These are phyloP conservation scores for Nephromyces sp. DNA, from an alignment of 169 alveolate species.

Conservation along the genomic window DNA sequence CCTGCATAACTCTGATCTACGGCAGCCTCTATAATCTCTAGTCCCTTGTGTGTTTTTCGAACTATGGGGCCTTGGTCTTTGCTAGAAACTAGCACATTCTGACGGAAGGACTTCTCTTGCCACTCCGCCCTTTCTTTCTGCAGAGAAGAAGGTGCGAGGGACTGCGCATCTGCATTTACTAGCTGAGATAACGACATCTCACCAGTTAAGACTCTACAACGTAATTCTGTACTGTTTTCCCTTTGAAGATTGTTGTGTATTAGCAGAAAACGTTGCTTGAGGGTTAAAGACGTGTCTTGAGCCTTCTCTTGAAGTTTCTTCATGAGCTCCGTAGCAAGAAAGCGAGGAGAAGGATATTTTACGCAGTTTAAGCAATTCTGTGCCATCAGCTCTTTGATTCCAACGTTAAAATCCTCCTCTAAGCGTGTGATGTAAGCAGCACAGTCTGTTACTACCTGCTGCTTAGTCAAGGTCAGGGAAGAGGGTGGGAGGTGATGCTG, in stretches of 20 bases:
- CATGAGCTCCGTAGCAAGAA: background rate
- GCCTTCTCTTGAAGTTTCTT: no score
- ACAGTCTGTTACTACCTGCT: background rate
- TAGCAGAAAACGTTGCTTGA: constrained; percentile 48
- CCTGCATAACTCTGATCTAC: no score
- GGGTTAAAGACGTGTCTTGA: no score
- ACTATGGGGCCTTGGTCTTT: background rate
- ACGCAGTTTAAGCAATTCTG: background rate
- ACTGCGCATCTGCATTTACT: constrained; percentile 42
- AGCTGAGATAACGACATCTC: constrained; percentile 34
- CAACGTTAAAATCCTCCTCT: background rate
- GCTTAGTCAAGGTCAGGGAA: background rate
- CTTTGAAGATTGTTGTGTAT: constrained; percentile 41
- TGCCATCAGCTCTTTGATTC: background rate
- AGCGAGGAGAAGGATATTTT: background rate
- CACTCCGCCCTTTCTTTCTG: constrained; percentile 29
- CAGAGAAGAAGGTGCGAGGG: constrained; percentile 47
- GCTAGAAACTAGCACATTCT: constrained; percentile 42
- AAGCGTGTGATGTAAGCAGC: background rate
- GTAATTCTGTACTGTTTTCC: constrained; percentile 44
- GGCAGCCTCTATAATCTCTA: constrained; percentile 15
- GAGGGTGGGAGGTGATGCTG: no score
- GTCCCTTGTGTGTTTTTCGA: constrained; percentile 27
- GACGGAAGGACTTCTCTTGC: constrained; percentile 42
- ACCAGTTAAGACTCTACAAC: constrained; percentile 38